Evolutionary conservation across 2,329 filamentous ascomycete genomes (phyloP), one percentile per base, ranked within the genome.

Genomic region (Neofusicoccum parvum): DNA sequence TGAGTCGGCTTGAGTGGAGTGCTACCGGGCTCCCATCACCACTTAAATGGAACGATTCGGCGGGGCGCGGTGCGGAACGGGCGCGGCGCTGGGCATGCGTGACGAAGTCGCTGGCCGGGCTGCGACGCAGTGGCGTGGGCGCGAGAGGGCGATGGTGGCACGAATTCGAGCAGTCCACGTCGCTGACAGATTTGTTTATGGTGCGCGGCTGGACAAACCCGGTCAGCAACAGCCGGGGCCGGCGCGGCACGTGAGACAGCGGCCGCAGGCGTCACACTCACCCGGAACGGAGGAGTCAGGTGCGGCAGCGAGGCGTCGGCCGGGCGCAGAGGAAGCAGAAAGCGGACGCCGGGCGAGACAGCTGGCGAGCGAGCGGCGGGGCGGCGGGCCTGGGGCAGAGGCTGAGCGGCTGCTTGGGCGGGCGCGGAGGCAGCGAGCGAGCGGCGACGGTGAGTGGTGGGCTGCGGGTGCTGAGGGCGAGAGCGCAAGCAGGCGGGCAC

Each of bases 11-110:
- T 32, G 32, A 20, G 41, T 36, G 27, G 56, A 48, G 45, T 66
- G 69, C 64, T 70, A 71, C 73, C 70, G 70, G 70, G 75, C 72
- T 74, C 72, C 73, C 76, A 78, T 78, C 70, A 74, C 75, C 73
- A 72, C 66, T 72, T 74, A 74, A 74, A 68, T 71, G 66, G 66
- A 34, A 58, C n/a, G 41, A 2, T 23, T 11, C 63, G 67, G 69
- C 43, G 45, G 43, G 17, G 43, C 12, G 45, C 53, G 20, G 39
- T 15, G 11, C 41, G 12, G 56, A n/a, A 23, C 5, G 56, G n/a
- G 14, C 14, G 56, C 43, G n/a, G 56, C 46, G 43, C 41, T 36
- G 56, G 56, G 66, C 69, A 69, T 65, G 45, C 10, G 15, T 62
- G 48, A 34, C 58, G 62, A 45, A 32, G 51, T 51, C 20, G 48